Evolutionary conservation across 805 yeast species (phyloP).

Genomic region (Monosporozyma unispora): DNA sequence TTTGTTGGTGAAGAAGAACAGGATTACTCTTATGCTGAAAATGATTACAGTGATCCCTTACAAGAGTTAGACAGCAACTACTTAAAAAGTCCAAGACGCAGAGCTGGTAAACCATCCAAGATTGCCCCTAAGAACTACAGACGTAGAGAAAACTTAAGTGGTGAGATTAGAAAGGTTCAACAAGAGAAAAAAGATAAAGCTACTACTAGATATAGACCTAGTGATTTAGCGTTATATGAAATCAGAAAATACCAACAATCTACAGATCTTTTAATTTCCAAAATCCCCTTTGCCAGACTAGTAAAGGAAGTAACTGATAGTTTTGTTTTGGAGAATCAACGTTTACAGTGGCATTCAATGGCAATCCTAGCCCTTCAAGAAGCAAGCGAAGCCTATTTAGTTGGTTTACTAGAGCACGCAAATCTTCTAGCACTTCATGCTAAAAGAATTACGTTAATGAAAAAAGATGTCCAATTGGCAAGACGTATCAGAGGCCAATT

Average conservation of each 20-base stretch:
- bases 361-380: conserved; percentile 74
- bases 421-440: conserved; percentile 73
- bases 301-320: conserved; percentile 64
- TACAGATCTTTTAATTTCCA: conserved; percentile 58
- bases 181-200: conserved; percentile 3
- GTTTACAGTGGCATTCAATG: conserved; percentile 68
- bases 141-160: conserved; percentile 1
- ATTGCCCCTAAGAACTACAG: not conserved
- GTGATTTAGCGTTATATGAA: conserved; percentile 58
- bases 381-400: conserved; percentile 70
- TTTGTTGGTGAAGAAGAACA: not conserved
- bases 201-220: conserved; percentile 48
- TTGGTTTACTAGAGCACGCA: conserved; percentile 68
- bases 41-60: not conserved
- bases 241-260: conserved; percentile 59
- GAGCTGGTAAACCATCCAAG: not conserved
- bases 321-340: conserved; percentile 39
- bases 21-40: not conserved
- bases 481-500: conserved; percentile 60
- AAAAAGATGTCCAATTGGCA: conserved; percentile 72
- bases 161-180: conserved; percentile 1
- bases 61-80: not conserved
- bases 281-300: conserved; percentile 68
- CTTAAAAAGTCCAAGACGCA: not conserved
- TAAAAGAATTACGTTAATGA: conserved; percentile 77